Evolutionary conservation across 352 stramenopile species (phyloP).

Genomic region (Globisporangium nunn): DNA sequence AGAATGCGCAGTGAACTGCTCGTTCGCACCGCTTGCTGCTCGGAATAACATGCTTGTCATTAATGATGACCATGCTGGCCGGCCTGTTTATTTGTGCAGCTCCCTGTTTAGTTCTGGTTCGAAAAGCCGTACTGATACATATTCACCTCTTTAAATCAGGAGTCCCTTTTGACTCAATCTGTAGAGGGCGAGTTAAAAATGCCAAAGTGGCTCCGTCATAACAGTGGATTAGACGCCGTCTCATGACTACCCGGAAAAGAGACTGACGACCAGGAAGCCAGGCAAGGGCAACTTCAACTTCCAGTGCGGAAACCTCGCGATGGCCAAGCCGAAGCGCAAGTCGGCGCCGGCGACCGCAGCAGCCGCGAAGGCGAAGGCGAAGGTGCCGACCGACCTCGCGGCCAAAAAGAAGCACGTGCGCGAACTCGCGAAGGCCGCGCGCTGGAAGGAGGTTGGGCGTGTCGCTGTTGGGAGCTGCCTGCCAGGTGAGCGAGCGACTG

Average conservation of each 20-base stretch:
- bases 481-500: background rate
- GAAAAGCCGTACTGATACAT: too few species aligned
- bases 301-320: background rate
- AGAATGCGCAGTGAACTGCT: background rate
- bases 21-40: too few species aligned
- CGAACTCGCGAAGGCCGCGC: constrained; percentile 40
- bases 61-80: too few species aligned
- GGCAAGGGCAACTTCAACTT: background rate
- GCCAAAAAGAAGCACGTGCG: constrained; percentile 76
- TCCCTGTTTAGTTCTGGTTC: too few species aligned
- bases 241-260: background rate
- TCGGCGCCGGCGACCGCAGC: background rate
- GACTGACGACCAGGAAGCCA: background rate
- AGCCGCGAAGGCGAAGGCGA: constrained; percentile 14
- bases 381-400: constrained; percentile 20
- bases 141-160: background rate
- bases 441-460: constrained; percentile 42
- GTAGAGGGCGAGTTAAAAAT: background rate
- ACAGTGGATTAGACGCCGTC: constrained; percentile 11
- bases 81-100: background rate
- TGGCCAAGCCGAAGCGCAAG: background rate
- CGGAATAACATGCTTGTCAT: too few species aligned
- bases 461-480: background rate
- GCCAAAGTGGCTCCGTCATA: constrained; percentile 3
- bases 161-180: too few species aligned